Evolutionary conservation across 1,284 basidiomycete species (phyloP), one percentile per base, ranked within the genome.

Genomic region (Rhodotorula sp.): DNA sequence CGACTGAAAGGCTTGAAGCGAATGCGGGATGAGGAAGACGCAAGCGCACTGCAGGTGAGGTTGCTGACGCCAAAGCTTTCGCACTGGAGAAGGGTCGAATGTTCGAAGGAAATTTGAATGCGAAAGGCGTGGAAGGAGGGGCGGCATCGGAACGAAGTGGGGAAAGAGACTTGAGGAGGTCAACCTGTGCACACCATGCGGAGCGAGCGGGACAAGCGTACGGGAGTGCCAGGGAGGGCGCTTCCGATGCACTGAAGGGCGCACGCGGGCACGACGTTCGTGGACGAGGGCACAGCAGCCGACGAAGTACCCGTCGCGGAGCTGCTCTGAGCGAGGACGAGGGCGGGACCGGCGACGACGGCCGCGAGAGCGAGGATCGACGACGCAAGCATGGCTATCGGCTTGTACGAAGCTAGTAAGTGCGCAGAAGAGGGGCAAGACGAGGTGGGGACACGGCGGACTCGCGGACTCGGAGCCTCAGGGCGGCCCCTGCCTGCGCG

Each of bases 41-140:
- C 21, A 34, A 10, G 8, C 63, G 27, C 27, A 49, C 63, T 70
- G 64, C 68, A 70, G 49, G 64, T 65, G n/a, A 70, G 13, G 34
- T 60, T 60, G 45, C 53, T 48, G 48, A 70, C 61, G 49, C 68
- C 68, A 21, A 55, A 66, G 13, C 55, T 27, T 7, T 64, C 68
- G 52, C 68, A 70, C 68, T 66, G 63, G 4, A 21, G 53, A 16
- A 17, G n/a, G 34, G 21, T 27, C 34, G 34, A 34, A 34, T 27
- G 9, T 34, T 7, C 25, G 64, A 58, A 44, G 48, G 17, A 44
- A 34, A 23, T 14, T 49, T 49, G 48, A 8, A 16, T 2, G 48
- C 42, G 17, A 27, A 25, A 25, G 13, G 65, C 25, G 45, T 4
- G 8, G 25, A 21, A 5, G 21, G 17, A 9, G 42, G 7, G 25